Evolutionary conservation across 768 basidiomycete genomes (phyloP).

Genomic region (Tricholoma saponaceum): DNA sequence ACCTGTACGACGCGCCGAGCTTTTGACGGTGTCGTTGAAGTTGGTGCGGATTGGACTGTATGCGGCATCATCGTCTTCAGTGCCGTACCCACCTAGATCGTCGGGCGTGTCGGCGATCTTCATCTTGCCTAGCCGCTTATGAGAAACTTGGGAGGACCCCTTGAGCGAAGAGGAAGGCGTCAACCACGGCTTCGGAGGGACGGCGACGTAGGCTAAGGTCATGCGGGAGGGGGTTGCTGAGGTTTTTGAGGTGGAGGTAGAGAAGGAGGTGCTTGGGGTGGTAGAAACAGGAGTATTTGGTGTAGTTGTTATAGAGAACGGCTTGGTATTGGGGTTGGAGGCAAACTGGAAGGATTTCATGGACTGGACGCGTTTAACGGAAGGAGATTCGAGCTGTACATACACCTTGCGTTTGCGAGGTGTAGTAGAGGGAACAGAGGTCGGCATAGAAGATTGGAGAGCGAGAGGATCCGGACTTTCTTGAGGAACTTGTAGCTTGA

Average conservation of each 20-base stretch:
- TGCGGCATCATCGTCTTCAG: slow-evolving; percentile 37
- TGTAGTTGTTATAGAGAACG: slow-evolving; percentile 20
- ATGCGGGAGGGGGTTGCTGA: slow-evolving; percentile 28
- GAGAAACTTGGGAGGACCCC: slow-evolving; percentile 13
- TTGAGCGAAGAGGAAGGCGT: slow-evolving; percentile 40
- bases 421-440: slow-evolving; percentile 31
- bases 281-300: slow-evolving; percentile 20
- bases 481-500: slow-evolving; percentile 18
- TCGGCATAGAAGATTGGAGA: slow-evolving; percentile 25
- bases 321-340: slow-evolving; percentile 19
- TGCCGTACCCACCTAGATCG: slow-evolving; percentile 56
- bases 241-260: slow-evolving; percentile 12
- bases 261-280: slow-evolving; percentile 18
- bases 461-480: slow-evolving; percentile 59
- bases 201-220: slow-evolving; percentile 42
- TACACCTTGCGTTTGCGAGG: slow-evolving; percentile 70
- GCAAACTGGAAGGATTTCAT: slow-evolving; percentile 23
- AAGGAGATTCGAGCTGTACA: slow-evolving; percentile 57
- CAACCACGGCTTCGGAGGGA: slow-evolving; percentile 42
- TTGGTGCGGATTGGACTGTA: slow-evolving; percentile 24
- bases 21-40: slow-evolving; percentile 35
- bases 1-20: slow-evolving; percentile 57
- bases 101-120: slow-evolving; percentile 31
- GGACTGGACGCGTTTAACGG: slow-evolving; percentile 52
- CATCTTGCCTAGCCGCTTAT: slow-evolving; percentile 21